A percentile compares a stretch with the other conserved stretches of the same genome.
Conservation (phyloP, 2,329 filamentous ascomycete species). For the Diaporthe destruens region DNA sequence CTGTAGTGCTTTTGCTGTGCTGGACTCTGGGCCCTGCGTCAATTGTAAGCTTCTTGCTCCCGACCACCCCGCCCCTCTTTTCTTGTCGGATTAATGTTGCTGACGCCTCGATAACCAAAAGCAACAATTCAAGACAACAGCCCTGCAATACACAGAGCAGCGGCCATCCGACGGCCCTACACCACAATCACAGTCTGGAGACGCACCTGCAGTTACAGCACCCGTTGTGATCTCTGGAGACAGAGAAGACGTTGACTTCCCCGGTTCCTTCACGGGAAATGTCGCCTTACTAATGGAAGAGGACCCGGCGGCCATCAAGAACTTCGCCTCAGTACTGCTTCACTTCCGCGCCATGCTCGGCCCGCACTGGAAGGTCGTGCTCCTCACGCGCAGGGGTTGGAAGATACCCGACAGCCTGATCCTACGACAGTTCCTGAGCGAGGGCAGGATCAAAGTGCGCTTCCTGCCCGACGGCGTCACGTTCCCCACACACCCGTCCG, state of each 20-base stretch:
- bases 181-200: neutral
- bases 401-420: conserved; percentile 7
- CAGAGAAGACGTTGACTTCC: conserved; percentile 18
- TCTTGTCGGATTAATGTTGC: too few species aligned
- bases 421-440: conserved; percentile 39
- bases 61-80: neutral
- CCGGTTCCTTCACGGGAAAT: conserved; percentile 12
- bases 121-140: neutral
- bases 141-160: neutral
- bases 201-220: neutral
- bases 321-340: conserved; percentile 29
- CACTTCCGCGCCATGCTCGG: conserved; percentile 34
- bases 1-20: neutral
- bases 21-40: conserved; percentile 22
- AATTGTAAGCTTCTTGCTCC: neutral
- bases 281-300: conserved; percentile 35
- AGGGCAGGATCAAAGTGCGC: conserved; percentile 53
- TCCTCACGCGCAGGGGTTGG: conserved; percentile 31
- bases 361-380: conserved; percentile 29
- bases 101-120: neutral
- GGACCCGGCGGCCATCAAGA: conserved; percentile 25
- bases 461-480: conserved; percentile 50
- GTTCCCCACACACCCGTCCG: conserved; percentile 51
- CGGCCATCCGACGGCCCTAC: neutral
- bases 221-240: neutral